Base-by-base conservation (phyloP, 2,329 filamentous ascomycete species). In the Dothiorella sarmentorum region DNA sequence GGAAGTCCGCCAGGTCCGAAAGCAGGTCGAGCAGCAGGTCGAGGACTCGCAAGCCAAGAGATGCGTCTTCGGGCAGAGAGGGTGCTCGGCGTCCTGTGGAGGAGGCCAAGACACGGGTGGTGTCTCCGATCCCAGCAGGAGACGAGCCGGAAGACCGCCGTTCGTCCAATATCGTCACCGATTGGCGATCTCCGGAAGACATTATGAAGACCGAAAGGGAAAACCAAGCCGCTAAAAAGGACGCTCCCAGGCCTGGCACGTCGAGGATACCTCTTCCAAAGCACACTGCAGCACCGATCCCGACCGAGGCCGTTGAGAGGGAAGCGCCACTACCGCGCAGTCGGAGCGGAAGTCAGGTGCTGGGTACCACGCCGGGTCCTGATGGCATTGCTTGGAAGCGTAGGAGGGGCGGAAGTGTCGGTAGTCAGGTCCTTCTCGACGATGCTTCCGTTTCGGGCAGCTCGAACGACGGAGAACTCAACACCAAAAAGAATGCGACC, bases 211-310 rank as follows among this genome's bases (percentile, higher is more conserved):
- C 78, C 9, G 78, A 83, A 27, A 71, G 69, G 58, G 70, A 75
- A 37, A 26, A 53, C 33, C 17, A 37, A 15, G 17, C 49, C 3
- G 33, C 33, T 7, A 67, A 71, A 27, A 63, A 82, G 74, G 74
- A 82, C 65, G 61, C 66, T 18, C 47, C 57, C 2, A 51, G 57
- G 68, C 76, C 77, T 27, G 76, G 83, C 75, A 77, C 82, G 3
- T 96, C 93, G 43, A 86, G 90, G 56, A 97, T 99, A 69, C 94
- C 94, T 1, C 81, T 97, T 35, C 86, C 91, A 27, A 92, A 90
- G 66, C 78, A 83, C 13, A 96, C 90, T 69, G 88, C 89, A 2
- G 82, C 85, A 18, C 91, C 91, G 10, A 86, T 95, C 60, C 83
- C 89, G 2, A 73, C 82, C 53, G 84, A 88, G 51, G 84, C 87